phyloP scores from a whole-genome alignment of 139 green algal genomes.

The Coelastrella sp. region DNA sequence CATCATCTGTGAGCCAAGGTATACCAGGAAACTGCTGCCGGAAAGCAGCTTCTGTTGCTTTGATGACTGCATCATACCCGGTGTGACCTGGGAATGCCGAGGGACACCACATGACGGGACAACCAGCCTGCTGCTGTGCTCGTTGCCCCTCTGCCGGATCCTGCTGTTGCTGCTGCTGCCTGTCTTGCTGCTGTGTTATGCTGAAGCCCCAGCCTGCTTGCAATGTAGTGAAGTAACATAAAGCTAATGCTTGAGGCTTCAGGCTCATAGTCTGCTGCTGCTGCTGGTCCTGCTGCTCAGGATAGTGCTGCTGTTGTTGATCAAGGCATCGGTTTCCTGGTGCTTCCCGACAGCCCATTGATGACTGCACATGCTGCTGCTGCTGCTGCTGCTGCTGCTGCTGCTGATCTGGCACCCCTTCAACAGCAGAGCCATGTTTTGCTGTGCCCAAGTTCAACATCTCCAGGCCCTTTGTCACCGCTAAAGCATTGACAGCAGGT shows the following conservation, averaged over 20 bases:
- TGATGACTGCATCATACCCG: background rate
- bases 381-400: background rate
- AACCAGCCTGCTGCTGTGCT: background rate
- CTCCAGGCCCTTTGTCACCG: too few relatives aligned
- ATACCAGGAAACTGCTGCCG: slow-evolving; percentile 16
- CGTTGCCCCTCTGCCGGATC: background rate
- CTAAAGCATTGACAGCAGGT: too few relatives aligned
- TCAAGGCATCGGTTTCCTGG: background rate
- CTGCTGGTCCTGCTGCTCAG: slow-evolving; percentile 5
- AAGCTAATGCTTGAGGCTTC: background rate
- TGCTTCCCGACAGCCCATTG: too few relatives aligned
- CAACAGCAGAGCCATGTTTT: too few relatives aligned
- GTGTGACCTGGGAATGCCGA: background rate
- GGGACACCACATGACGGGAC: slow-evolving; percentile 15
- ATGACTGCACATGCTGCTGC: background rate
- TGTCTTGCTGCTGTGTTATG: background rate
- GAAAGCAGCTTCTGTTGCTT: slow-evolving; percentile 16
- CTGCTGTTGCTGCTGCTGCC: slow-evolving; percentile 19
- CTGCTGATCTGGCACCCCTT: background rate
- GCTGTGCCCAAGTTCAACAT: too few relatives aligned
- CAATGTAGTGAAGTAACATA: background rate
- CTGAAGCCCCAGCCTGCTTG: background rate
- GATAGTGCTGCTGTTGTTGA: background rate
- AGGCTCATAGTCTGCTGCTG: background rate
- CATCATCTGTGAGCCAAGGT: slow-evolving; percentile 35